Base-by-base conservation (phyloP, 352 stramenopile species). In the Phytophthora citrophthora region DNA sequence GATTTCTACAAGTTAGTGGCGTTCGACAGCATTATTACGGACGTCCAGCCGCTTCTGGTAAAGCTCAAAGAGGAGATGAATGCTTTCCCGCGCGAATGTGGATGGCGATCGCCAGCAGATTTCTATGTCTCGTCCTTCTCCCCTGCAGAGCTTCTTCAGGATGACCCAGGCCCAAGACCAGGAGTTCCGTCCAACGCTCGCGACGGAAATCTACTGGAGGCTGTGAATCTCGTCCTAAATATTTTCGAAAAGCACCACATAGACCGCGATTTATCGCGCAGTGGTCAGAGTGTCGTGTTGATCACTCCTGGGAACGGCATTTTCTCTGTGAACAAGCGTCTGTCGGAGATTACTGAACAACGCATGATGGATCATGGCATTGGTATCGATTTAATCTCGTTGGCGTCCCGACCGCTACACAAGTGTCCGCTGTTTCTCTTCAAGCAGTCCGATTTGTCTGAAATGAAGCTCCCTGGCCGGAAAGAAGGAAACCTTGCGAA, bases 311-410 rank as follows among this genome's bases (percentile, higher is more conserved):
- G 97, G 18, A 96, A 92, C 67, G 97, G 97, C 32, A 97, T 99
- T 41, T 99, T 99, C 80, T 92, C 97, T 0, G 97, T 99, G 3
- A 97, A 99, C 67, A 95, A 95, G 64, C 85, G 86, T 24, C 81
- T 99, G 20, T 89, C 93, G n/a, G 85, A 95, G 54, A 99, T 99
- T 54, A 99, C 97, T 13, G 98, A 99, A 62, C 97, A 99, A 79
- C 84, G 98, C 27, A 99, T 99, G 97, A 99, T 99, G 97, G 97
- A 99, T 68, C 97, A 99, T 73, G 98, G 97, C 41, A 99, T 99
- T 61, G 98, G 98, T 32, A 99, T 98, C 61, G 98, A 99, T 74
- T 94, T 99, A 70, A 89, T 99, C 29, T 98, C 93, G 29, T 97
- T 78, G 11, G 89, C 94, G 3, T 89, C 97, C 24, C 97, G 96